Evolutionary conservation across 306 rosid species (phyloP).

Genomic region (Cucurbita pepo): DNA sequence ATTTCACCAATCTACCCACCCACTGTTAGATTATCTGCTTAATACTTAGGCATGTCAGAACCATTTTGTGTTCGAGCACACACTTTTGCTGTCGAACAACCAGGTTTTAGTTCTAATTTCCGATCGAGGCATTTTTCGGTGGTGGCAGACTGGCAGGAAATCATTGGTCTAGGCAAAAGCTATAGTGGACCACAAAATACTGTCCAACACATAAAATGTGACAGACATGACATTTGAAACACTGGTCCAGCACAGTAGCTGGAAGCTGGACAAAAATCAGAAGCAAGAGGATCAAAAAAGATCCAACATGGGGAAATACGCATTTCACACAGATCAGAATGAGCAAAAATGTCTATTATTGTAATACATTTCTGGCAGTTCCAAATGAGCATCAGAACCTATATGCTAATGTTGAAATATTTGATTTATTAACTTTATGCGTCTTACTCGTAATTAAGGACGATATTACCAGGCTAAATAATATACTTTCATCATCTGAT

Average conservation of each 20-base stretch:
- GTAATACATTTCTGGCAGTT: background rate
- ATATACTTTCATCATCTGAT: background rate
- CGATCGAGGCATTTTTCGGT: background rate
- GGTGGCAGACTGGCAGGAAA: conserved; percentile 17
- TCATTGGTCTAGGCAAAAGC: conserved; percentile 13
- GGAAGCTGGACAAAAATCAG: conserved; percentile 4
- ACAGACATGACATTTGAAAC: conserved; percentile 18
- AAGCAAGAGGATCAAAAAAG: background rate
- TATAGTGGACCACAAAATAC: conserved; percentile 17
- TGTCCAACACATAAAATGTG: conserved; percentile 5
- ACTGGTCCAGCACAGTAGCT: conserved; percentile 33
- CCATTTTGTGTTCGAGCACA: conserved; percentile 5
- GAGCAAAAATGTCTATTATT: background rate
- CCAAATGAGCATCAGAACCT: conserved; percentile 9
- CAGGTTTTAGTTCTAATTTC: background rate
- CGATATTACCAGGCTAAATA: background rate
- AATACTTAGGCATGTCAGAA: background rate
- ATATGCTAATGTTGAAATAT: conserved; percentile 6
- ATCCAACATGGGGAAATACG: background rate
- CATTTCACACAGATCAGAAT: background rate
- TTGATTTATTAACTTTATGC: background rate
- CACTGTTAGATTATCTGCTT: background rate
- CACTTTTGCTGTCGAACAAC: background rate
- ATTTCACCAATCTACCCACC: background rate
- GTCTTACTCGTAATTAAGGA: background rate